Percentiles rank a stretch among this genome's conserved stretches.
Conservation (phyloP, 352 stramenopile genomes). For the Phytophthora vignae region DNA sequence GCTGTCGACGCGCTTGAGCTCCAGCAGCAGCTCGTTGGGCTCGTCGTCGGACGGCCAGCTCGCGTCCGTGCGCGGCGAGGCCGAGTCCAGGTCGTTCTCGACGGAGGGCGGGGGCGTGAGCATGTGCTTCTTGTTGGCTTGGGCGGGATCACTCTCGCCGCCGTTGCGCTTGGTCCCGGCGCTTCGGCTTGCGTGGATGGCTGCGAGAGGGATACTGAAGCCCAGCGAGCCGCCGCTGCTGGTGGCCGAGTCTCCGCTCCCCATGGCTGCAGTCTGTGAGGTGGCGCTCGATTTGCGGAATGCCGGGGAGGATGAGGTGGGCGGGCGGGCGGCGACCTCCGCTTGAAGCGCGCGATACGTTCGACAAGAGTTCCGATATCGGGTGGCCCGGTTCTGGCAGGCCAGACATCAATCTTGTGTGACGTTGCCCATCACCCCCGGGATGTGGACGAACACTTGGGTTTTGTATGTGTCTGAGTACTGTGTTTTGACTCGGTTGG, state of each 20-base stretch:
- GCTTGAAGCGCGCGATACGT: conserved; percentile 23
- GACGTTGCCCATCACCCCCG: conserved; percentile 21
- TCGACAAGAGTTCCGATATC: conserved; percentile 4
- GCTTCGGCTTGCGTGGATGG: conserved; percentile 17
- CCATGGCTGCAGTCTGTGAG: conserved; percentile 13
- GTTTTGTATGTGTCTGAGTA: background rate
- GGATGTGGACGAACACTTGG: conserved; percentile 31
- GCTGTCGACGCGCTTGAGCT: conserved; percentile 19
- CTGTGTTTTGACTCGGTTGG: background rate
- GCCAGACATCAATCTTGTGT: conserved; percentile 19
- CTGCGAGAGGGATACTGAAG: conserved; percentile 41
- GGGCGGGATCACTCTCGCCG: background rate
- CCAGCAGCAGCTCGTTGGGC: conserved; percentile 28
- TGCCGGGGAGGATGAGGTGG: conserved; percentile 6
- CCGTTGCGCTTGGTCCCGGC: conserved; percentile 7
- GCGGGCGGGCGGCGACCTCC: background rate
- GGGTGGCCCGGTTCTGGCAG: conserved; percentile 10
- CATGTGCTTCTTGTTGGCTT: conserved; percentile 56
- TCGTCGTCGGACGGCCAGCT: conserved; percentile 59
- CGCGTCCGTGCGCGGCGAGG: conserved; percentile 45
- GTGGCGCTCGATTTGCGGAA: conserved; percentile 22
- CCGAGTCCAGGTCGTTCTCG: conserved; percentile 40
- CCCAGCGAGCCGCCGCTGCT: conserved; percentile 11
- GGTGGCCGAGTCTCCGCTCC: conserved; percentile 1
- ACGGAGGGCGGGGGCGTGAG: conserved; percentile 28